These are phyloP conservation scores for Thamnidium elegans DNA, from an alignment of 192 early-diverging fungal species.

Conservation along the genomic window DNA sequence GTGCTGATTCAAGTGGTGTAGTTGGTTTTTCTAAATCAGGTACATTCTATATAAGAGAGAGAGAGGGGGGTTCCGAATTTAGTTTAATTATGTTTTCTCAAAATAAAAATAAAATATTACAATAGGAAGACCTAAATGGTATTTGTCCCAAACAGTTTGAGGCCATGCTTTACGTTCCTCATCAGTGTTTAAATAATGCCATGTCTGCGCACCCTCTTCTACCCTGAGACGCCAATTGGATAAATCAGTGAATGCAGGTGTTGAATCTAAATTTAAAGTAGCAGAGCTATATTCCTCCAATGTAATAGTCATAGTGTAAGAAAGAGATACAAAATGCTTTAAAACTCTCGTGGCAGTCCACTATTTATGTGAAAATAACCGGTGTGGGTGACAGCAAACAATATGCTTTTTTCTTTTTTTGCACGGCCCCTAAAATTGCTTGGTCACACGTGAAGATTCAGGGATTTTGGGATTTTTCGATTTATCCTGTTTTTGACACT, in stretches of 20 bases:
- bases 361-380: background rate
- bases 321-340: background rate
- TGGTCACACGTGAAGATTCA: no score
- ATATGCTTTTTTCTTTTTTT: background rate
- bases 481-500: no score
- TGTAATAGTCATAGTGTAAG: background rate
- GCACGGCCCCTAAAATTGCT: no score
- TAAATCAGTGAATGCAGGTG: conserved; percentile 63
- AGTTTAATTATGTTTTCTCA: no score
- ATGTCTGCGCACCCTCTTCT: conserved; percentile 86
- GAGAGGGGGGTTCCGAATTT: no score
- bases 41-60: no score
- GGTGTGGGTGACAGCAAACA: conserved; percentile 1
- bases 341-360: background rate
- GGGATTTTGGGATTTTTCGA: no score
- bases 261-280: conserved; percentile 13
- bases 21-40: conserved; percentile 54
- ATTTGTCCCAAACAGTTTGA: conserved; percentile 78
- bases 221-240: conserved; percentile 83
- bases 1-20: conserved; percentile 78
- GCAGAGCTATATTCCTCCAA: conserved; percentile 18
- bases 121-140: conserved; percentile 80
- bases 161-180: conserved; percentile 58
- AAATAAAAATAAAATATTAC: conserved; percentile 30
- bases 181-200: conserved; percentile 75